A percentile compares a stretch with the other conserved stretches of the same genome.
phyloP scores from a whole-genome alignment of 768 basidiomycete genomes.

The Kwoniella newhampshirensis region DNA sequence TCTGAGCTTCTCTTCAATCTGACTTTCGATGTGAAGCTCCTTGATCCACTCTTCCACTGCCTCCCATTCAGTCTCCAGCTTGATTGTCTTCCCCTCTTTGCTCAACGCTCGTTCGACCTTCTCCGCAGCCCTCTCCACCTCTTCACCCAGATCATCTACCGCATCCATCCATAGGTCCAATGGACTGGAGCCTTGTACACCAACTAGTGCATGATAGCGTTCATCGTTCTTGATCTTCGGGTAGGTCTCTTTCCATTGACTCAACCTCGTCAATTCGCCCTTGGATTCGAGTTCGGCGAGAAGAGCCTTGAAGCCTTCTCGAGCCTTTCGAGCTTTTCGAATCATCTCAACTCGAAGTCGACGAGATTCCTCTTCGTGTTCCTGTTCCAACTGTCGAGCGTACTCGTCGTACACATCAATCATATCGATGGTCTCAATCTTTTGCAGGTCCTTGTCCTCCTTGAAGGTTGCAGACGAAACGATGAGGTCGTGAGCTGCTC shows the following conservation, averaged over 20 bases:
- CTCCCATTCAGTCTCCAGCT: constrained; percentile 40
- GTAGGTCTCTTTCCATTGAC: constrained; percentile 90
- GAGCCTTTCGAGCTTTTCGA: constrained; percentile 78
- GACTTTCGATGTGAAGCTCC: constrained; percentile 58
- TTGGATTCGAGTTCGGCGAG: constrained; percentile 67
- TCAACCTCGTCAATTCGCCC: constrained; percentile 72
- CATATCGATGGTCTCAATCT: constrained; percentile 85
- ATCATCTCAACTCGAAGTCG: constrained; percentile 78
- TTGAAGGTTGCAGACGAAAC: constrained; percentile 76
- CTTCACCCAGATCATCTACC: constrained; percentile 82
- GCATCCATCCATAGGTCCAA: constrained; percentile 95
- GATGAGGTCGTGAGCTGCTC: constrained; percentile 74
- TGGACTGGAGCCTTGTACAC: constrained; percentile 90
- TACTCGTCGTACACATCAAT: constrained; percentile 93
- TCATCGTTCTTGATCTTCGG: constrained; percentile 71
- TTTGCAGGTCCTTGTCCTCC: constrained; percentile 71
- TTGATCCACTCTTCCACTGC: constrained; percentile 46
- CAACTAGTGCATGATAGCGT: constrained; percentile 83
- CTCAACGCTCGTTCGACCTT: constrained; percentile 57
- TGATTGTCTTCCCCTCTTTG: constrained; percentile 36
- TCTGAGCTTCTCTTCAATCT: constrained; percentile 64
- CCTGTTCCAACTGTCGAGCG: constrained; percentile 80
- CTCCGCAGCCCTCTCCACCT: constrained; percentile 75
- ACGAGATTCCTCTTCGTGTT: constrained; percentile 83
- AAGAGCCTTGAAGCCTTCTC: constrained; percentile 84